phyloP scores from a whole-genome alignment of 1,139 yeast genomes.

The Saccharomyces hybrid region DNA sequence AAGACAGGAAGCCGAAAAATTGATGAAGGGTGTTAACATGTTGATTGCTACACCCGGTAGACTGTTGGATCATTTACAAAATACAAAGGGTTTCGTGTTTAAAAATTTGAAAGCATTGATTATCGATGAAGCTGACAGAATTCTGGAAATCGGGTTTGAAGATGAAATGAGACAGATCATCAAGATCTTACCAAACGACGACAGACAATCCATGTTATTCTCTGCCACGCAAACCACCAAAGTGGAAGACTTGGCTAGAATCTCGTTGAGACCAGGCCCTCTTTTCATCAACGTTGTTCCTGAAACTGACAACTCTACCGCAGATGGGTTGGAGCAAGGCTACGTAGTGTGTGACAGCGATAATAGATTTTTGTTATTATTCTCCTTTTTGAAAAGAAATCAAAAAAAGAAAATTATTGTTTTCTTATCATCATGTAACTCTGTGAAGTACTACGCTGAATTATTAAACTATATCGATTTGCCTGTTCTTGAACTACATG shows the following conservation, averaged over 20 bases:
- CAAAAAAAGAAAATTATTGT: conserved; percentile 87
- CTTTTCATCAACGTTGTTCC: conserved; percentile 90
- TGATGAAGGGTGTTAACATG: conserved; percentile 86
- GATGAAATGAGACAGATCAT: conserved; percentile 97
- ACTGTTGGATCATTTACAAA: conserved; percentile 89
- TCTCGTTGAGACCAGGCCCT: conserved; percentile 91
- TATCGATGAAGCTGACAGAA: conserved; percentile 96
- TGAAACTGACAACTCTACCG: conserved; percentile 77
- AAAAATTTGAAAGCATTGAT: conserved; percentile 88
- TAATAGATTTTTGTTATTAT: conserved; percentile 78
- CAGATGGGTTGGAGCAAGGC: conserved; percentile 95
- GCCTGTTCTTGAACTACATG: conserved; percentile 93
- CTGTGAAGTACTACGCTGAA: conserved; percentile 94
- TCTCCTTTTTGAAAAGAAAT: conserved; percentile 88
- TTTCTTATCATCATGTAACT: conserved; percentile 90
- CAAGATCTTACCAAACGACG: conserved; percentile 85
- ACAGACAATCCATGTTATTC: conserved; percentile 92
- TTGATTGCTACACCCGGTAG: conserved; percentile 97
- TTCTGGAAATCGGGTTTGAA: conserved; percentile 93
- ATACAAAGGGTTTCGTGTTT: conserved; percentile 88
- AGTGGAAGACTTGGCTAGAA: conserved; percentile 96
- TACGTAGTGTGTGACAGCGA: conserved; percentile 96
- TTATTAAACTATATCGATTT: conserved; percentile 87
- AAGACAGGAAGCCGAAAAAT: conserved; percentile 92
- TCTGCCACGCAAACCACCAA: conserved; percentile 98